Evolutionary conservation across 169 alveolate genomes (phyloP), one percentile per base, ranked within the genome.

Genomic region (Plasmodium gaboni): DNA sequence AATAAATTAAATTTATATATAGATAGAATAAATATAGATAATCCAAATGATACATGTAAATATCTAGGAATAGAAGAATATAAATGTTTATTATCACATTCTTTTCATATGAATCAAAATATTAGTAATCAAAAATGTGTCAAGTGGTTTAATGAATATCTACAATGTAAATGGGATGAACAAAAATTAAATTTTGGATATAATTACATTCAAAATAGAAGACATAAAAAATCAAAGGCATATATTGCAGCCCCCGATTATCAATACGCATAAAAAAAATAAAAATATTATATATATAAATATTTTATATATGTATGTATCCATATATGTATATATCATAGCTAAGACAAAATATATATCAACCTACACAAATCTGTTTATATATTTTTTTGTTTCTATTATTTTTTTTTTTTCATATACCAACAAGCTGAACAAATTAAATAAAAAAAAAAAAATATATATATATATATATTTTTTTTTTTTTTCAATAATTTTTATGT

Each of bases 111-210:
- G 95, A 96, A 94, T 72, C 95, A 96, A 2, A 92, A 87, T 28
- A 73, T 87, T 5, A 96, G 97, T 53, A 89, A 95, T 53, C 95
- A 93, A 32, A 95, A 95, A 88, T 96, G 98, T 70, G 97, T 96
- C 15, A 96, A 96, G 65, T 96, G 98, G 98, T 95, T 93, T 74
- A 93, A 95, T 60, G 98, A 96, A 74, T 95, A 96, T 95, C 83
- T 94, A 87, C 97, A 96, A 88, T 96, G 98, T 87, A 95, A 94
- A 71, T 96, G 98, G 98, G 98, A 96, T 65, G 96, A 95, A 67
- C 96, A 96, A 55, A 96, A 96, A 91, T 89, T 96, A 90, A 83
- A 87, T 69, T 86, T 80, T 57, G 98, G 98, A 6, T 94, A 95
- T 88, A 87, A 88, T 38, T 96, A 93, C 57, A 80, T 94, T 48